phyloP scores from a whole-genome alignment of 306 rosid species.

The Lablab purpureus region DNA sequence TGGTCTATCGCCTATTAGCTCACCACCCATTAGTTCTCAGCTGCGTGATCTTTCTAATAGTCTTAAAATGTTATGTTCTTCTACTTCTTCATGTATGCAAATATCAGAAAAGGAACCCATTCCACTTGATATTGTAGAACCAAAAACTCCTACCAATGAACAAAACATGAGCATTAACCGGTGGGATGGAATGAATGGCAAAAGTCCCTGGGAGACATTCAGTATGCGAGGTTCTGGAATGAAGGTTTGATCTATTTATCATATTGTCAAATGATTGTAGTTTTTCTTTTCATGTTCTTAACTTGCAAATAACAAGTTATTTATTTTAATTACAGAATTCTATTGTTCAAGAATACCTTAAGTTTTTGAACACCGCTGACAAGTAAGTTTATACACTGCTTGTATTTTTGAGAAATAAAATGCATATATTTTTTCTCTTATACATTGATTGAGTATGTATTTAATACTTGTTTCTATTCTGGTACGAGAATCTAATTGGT shows the following conservation, averaged over 20 bases:
- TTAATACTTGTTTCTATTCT: neutral
- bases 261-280: neutral
- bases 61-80: constrained; percentile 53
- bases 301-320: neutral
- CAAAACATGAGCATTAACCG: constrained; percentile 43
- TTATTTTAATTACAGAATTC: constrained; percentile 60
- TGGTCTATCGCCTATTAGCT: neutral
- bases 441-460: no score
- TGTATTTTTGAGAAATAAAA: neutral
- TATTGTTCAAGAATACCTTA: constrained; percentile 66
- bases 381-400: constrained; percentile 63
- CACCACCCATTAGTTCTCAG: constrained; percentile 83
- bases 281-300: constrained; percentile 7
- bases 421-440: neutral
- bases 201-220: constrained; percentile 79
- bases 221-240: constrained; percentile 61
- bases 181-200: constrained; percentile 48
- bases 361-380: constrained; percentile 73
- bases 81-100: constrained; percentile 54
- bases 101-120: constrained; percentile 36
- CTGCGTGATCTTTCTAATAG: constrained; percentile 68
- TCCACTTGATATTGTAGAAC: constrained; percentile 56
- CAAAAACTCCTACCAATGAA: constrained; percentile 65
- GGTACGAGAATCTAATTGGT: constrained; percentile 30
- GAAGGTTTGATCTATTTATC: constrained; percentile 63